Percentiles rank a stretch among this genome's conserved stretches.
phyloP scores from a whole-genome alignment of 2,329 filamentous ascomycete species.

The Knufia fluminis region DNA sequence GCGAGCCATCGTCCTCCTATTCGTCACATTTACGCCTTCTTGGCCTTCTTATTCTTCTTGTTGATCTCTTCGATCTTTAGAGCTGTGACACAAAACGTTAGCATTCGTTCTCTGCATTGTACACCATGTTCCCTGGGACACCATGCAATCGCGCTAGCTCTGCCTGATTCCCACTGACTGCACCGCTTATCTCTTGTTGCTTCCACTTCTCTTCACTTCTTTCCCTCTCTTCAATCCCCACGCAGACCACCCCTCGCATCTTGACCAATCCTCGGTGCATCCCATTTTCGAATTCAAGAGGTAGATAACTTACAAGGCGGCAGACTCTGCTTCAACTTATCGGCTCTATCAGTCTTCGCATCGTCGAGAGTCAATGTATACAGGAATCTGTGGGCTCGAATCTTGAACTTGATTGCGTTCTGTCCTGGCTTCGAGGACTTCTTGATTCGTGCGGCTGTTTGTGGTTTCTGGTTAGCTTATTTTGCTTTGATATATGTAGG shows the following conservation, averaged over 20 bases:
- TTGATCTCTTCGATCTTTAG: constrained; percentile 22
- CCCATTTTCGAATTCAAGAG: too few species aligned
- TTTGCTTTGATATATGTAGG: background rate
- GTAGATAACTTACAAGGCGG: constrained; percentile 86
- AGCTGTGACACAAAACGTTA: constrained; percentile 13
- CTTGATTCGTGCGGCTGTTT: constrained; percentile 79
- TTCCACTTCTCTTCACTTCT: too few species aligned
- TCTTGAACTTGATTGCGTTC: constrained; percentile 90
- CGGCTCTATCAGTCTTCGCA: constrained; percentile 75
- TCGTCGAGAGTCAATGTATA: constrained; percentile 99
- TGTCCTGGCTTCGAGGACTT: constrained; percentile 67
- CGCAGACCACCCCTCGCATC: too few species aligned
- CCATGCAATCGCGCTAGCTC: too few species aligned
- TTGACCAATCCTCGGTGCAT: too few species aligned
- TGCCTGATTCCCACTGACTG: too few species aligned
- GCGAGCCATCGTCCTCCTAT: background rate
- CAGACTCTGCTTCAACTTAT: constrained; percentile 99
- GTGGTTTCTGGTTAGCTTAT: background rate
- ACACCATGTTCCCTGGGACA: background rate
- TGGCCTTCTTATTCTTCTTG: constrained; percentile 24
- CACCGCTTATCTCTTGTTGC: too few species aligned
- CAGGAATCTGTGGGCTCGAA: constrained; percentile 90
- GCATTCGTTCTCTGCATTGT: constrained; percentile 4
- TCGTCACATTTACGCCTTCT: constrained; percentile 16
- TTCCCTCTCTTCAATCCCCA: too few species aligned